Evolutionary conservation across 305 asterid genomes (phyloP), one percentile per base, ranked within the genome.

Genomic region (Fraxinus nigra): DNA sequence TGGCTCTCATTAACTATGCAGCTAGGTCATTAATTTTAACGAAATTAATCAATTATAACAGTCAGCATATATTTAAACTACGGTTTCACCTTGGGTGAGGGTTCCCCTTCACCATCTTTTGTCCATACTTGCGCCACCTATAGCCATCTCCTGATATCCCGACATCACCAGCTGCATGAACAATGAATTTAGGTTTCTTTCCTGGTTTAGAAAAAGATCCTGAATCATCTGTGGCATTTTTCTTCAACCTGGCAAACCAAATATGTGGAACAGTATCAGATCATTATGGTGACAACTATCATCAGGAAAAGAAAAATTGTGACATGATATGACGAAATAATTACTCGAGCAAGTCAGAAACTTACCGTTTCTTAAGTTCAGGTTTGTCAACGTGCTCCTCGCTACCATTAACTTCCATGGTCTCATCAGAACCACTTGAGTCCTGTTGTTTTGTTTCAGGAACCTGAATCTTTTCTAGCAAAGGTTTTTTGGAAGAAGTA

Each of bases 61-160:
- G 75, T 85, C 78, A 73, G 67, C 67, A 59, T 48, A 26, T 67
- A 72, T 75, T 72, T 46, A 20, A 84, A 72, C 59, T 46, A 54
- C 76, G 38, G 77, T 79, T 72, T 77, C 78, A 94, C 97, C 98
- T 94, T 59, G 97, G 97, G 87, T 94, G 95, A 81, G 97, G 97
- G 88, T 94, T 92, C 81, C 98, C 98, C 87, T 92, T 94, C 72
- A 94, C 98, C 97, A 92, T 92, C 87, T 94, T 92, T 85, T 94
- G 98, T 46, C 98, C 98, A 78, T 94, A 94, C 89, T 94, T 94
- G 78, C 98, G 94, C 98, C 98, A 94, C 83, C 97, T 90, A 85
- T 87, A 90, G 74, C 98, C 97, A 90, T 94, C 98, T 83, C 94
- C 96, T 76, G 98, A 93, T 81, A 93, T 91, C 81, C 93, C 98